phyloP scores from a whole-genome alignment of 1,284 basidiomycete species.

The Sphagnurus paluster region DNA sequence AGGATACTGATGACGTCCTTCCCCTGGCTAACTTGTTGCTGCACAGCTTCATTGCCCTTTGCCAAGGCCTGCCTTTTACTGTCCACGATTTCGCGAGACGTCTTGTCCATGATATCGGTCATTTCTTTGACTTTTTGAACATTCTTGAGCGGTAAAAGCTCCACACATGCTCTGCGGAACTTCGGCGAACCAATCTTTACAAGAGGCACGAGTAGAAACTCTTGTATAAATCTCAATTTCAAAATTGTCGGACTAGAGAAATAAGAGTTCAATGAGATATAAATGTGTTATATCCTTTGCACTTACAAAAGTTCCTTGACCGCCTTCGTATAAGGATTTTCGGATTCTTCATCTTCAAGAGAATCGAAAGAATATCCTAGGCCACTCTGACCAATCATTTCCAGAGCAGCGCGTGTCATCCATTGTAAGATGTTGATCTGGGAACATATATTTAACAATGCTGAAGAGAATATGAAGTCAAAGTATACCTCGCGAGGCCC shows the following conservation, averaged over 20 bases:
- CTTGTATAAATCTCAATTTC: too few relatives aligned
- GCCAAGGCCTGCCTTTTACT: slow-evolving; percentile 38
- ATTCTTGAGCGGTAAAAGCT: slow-evolving; percentile 33
- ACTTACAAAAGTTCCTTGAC: slow-evolving; percentile 2
- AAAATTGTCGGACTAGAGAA: too few relatives aligned
- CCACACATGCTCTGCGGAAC: slow-evolving; percentile 35
- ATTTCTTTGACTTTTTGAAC: slow-evolving; percentile 36
- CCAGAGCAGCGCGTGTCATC: slow-evolving; percentile 12
- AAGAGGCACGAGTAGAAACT: slow-evolving; percentile 24
- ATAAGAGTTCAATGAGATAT: slow-evolving; percentile 17
- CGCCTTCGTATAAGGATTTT: slow-evolving; percentile 1
- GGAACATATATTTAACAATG: slow-evolving; percentile 4
- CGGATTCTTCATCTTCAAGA: background rate
- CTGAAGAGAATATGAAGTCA: too few relatives aligned
- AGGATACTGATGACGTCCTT: slow-evolving; percentile 50
- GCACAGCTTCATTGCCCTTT: slow-evolving; percentile 33
- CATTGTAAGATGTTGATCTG: slow-evolving; percentile 7
- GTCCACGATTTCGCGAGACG: slow-evolving; percentile 36
- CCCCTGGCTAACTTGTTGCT: slow-evolving; percentile 33
- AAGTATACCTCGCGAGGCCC: slow-evolving; percentile 14
- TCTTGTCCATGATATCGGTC: slow-evolving; percentile 37
- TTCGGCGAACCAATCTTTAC: slow-evolving; percentile 33
- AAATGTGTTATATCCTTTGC: background rate
- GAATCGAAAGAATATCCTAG: slow-evolving; percentile 39
- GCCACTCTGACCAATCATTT: slow-evolving; percentile 20